Evolutionary conservation across 257 asterid species (phyloP).

Genomic region (Solanum ossicruentum): DNA sequence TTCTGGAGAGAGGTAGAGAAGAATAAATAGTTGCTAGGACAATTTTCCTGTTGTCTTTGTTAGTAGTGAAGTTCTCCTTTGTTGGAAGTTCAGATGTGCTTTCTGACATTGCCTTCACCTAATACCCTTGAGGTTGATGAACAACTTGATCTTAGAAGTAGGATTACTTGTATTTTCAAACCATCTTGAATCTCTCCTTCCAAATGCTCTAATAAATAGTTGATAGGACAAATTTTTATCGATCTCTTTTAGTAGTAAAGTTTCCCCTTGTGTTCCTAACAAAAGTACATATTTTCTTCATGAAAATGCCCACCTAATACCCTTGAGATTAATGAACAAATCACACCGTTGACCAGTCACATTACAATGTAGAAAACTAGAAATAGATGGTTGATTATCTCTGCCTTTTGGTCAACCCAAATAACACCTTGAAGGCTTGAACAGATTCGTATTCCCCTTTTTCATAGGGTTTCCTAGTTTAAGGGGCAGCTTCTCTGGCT

Average conservation of each 20-base stretch:
- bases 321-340: background rate
- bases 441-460: background rate
- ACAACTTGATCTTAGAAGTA: background rate
- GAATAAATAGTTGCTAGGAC: background rate
- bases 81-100: background rate
- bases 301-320: background rate
- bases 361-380: background rate
- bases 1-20: background rate
- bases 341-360: background rate
- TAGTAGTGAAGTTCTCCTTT: background rate
- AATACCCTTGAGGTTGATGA: background rate
- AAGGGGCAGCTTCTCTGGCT: background rate
- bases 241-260: background rate
- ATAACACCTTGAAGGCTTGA: background rate
- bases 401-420: background rate
- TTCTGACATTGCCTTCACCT: background rate
- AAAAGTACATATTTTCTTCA: background rate
- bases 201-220: background rate
- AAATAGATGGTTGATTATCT: background rate
- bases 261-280: background rate
- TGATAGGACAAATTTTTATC: background rate
- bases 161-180: background rate
- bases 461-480: background rate
- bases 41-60: background rate
- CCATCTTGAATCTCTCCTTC: background rate